These are phyloP conservation scores for Candida gigantensis DNA, from an alignment of 1,139 yeast genomes.

Conservation along the genomic window DNA sequence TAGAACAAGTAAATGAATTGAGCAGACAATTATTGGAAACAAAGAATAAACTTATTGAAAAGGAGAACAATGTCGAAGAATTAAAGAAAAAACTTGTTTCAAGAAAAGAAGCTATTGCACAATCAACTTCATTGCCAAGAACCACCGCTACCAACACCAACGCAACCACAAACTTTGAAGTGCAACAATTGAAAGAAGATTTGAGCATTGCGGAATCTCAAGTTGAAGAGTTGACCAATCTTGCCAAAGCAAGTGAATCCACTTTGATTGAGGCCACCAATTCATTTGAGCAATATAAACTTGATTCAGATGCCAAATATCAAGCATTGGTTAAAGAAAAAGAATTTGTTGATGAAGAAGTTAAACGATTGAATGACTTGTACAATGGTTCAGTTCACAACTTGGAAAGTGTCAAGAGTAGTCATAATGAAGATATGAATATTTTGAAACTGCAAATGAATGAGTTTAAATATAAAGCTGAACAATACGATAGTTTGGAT, in stretches of 20 bases:
- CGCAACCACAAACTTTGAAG: slow-evolving; percentile 21
- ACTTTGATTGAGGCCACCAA: slow-evolving; percentile 40
- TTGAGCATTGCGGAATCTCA: slow-evolving; percentile 40
- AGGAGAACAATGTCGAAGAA: slow-evolving; percentile 25
- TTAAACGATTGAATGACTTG: slow-evolving; percentile 18
- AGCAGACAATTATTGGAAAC: slow-evolving; percentile 41
- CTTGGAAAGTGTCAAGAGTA: slow-evolving; percentile 17
- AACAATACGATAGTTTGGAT: slow-evolving; percentile 37
- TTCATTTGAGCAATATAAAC: slow-evolving; percentile 36
- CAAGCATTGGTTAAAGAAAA: slow-evolving; percentile 26
- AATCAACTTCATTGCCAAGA: slow-evolving; percentile 7
- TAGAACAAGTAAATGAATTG: slow-evolving; percentile 61
- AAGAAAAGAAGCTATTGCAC: slow-evolving; percentile 4
- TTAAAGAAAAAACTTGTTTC: slow-evolving; percentile 25
- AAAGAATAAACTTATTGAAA: slow-evolving; percentile 40
- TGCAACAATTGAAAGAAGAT: slow-evolving; percentile 38
- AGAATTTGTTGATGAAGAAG: slow-evolving; percentile 22
- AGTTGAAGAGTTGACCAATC: slow-evolving; percentile 37
- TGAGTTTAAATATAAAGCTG: slow-evolving; percentile 29
- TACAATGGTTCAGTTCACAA: slow-evolving; percentile 19
- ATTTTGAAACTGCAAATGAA: slow-evolving; percentile 26
- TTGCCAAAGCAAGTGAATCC: slow-evolving; percentile 45
- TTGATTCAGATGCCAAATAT: slow-evolving; percentile 25
- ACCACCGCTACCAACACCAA: slow-evolving; percentile 7
- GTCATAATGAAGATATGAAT: slow-evolving; percentile 21